A percentile compares a stretch with the other conserved stretches of the same genome.
Conservation (phyloP, 2,329 filamentous ascomycete species). For the Thermothelomyces thermophilus region DNA sequence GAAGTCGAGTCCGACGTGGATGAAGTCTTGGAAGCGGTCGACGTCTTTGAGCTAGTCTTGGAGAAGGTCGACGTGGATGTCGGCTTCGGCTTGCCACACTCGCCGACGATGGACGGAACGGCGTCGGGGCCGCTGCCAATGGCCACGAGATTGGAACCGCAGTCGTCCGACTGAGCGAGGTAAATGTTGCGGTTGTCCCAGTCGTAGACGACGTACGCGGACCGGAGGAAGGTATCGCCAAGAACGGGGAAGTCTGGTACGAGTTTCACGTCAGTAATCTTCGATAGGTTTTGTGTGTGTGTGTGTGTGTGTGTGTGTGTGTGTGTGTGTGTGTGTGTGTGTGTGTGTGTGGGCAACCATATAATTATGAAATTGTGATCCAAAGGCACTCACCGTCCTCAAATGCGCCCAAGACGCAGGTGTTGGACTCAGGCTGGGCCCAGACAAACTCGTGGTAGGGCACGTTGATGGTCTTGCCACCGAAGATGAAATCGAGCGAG, state of each 20-base stretch:
- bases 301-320: too few relatives aligned
- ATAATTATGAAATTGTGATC: too few relatives aligned
- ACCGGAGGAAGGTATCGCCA: conserved; percentile 40
- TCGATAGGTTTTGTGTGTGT: too few relatives aligned
- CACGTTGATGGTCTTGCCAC: conserved; percentile 1
- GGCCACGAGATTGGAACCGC: conserved; percentile 33
- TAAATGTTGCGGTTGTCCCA: conserved; percentile 35
- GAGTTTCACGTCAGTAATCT: too few relatives aligned
- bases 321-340: too few relatives aligned
- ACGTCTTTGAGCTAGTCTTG: neutral
- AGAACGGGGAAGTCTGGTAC: conserved; percentile 27
- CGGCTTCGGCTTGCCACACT: neutral
- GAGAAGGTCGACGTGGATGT: neutral
- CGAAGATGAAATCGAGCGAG: conserved; percentile 8
- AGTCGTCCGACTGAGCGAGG: conserved; percentile 34
- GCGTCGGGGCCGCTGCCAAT: conserved; percentile 36
- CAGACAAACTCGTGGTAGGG: conserved; percentile 5
- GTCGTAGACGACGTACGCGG: conserved; percentile 40
- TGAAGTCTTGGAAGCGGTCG: neutral
- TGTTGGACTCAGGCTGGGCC: neutral
- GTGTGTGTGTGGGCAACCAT: too few relatives aligned
- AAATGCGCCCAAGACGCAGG: conserved; percentile 18
- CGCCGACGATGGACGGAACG: conserved; percentile 14
- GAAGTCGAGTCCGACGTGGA: neutral
- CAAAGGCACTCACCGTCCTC: conserved; percentile 4